Evolutionary conservation across 1,284 basidiomycete genomes (phyloP), one percentile per base, ranked within the genome.

Genomic region (Apiotrichum akiyoshidainum): DNA sequence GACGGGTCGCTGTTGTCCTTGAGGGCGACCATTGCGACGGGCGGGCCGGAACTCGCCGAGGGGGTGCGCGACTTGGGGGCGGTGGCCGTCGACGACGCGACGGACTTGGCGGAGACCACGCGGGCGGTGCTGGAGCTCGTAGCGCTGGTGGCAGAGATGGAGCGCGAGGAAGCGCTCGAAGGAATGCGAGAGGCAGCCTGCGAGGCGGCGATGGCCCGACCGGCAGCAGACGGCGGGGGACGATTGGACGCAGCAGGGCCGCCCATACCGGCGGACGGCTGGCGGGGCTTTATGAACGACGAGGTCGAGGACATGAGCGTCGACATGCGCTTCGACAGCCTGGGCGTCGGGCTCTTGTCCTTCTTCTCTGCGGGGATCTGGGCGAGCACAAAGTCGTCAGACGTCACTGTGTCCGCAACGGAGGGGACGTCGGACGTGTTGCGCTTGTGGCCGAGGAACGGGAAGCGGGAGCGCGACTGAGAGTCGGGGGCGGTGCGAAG

Each of bases 1-100:
- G 0, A 44, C 46, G 1, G 47, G 14, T 42, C 35, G n/a, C 47
- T 57, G 55, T 52, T 14, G 19, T 63, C 61, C 48, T 63, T 63
- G 21, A 63, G 47, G 7, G 61, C 58, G 26, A 50, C 48, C 14
- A 35, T 58, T 0, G 58, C 49, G 37, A 50, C 40, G 3, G 54
- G 55, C 22, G 48, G 54, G 2, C 53, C 55, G 17, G 22, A 40
- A 4, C 37, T 40, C 3, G 35, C 19, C 4, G 48, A 21, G 13
- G 37, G 6, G 9, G 48, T 22, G 14, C 48, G 48, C 48, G 10
- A 8, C 48, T 37, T 39, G 12, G 48, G 7, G 16, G 26, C 46
- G 31, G 46, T 47, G 11, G 19, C 17, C 10, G 19, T 34, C 31
- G 13, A 17, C 12, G 10, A 37, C 37, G 37, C 37, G 26, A 31